Conservation (phyloP, 208 protist species). For the Wallacemonas rigidus region DNA sequence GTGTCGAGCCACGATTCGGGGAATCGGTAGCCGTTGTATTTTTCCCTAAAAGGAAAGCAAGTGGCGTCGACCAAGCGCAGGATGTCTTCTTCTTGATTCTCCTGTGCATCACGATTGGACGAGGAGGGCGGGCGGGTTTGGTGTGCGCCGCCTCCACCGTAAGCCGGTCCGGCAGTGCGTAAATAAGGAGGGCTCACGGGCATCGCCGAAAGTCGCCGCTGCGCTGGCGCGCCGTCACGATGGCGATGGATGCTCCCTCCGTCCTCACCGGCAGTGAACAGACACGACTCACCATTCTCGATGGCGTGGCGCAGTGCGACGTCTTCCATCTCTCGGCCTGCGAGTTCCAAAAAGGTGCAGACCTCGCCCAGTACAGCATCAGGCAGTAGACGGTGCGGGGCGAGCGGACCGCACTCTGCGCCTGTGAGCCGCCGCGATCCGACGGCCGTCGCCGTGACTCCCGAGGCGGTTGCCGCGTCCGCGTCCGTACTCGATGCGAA, state of each 20-base stretch:
- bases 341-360: conserved; percentile 16
- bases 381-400: conserved; percentile 20
- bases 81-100: conserved; percentile 6
- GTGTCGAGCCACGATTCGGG: neutral
- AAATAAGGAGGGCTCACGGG: neutral
- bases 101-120: neutral
- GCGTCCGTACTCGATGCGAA: neutral
- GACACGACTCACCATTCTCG: conserved; percentile 8
- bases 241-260: neutral
- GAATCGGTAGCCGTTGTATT: conserved; percentile 7
- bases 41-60: neutral
- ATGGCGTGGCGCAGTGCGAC: conserved; percentile 22
- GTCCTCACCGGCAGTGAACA: conserved; percentile 12
- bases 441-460: neutral
- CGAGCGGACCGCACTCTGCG: conserved; percentile 6
- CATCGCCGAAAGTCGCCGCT: neutral
- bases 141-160: neutral
- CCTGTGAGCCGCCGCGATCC: neutral
- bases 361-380: conserved; percentile 14
- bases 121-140: neutral
- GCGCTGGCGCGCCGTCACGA: neutral
- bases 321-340: conserved; percentile 28
- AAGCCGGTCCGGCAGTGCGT: neutral
- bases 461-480: neutral
- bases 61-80: conserved; percentile 5